Percentiles rank a stretch among this genome's conserved stretches.
Evolutionary conservation across 2,329 filamentous ascomycete genomes (phyloP).

Genomic region (Paecilomyces niveus): DNA sequence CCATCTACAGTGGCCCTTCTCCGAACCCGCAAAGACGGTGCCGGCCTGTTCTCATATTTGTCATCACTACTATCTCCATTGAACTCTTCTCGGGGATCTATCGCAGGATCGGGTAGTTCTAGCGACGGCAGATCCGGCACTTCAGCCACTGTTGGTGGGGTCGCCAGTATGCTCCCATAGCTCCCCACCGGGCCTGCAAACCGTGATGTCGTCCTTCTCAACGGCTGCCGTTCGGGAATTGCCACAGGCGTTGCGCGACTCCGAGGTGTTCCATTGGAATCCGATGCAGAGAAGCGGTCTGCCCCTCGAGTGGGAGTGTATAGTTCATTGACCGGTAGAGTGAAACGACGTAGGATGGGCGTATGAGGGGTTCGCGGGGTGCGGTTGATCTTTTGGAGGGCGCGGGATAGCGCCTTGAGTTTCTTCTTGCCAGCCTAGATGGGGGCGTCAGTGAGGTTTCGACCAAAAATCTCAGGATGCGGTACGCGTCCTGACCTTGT

Average conservation of each 20-base stretch:
- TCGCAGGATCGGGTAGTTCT: slow-evolving; percentile 55
- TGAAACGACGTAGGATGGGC: slow-evolving; percentile 34
- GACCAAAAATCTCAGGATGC: slow-evolving; percentile 2
- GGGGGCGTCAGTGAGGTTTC: slow-evolving; percentile 6
- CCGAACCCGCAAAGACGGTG: neutral
- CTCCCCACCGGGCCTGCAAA: slow-evolving; percentile 36
- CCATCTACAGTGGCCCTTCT: neutral
- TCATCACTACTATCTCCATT: slow-evolving; percentile 1
- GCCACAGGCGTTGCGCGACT: slow-evolving; percentile 27
- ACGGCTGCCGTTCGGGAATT: slow-evolving; percentile 30
- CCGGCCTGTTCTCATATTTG: neutral
- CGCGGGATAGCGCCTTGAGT: slow-evolving; percentile 72
- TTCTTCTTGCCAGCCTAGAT: slow-evolving; percentile 73
- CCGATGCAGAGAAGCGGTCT: slow-evolving; percentile 9
- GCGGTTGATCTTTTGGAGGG: slow-evolving; percentile 55
- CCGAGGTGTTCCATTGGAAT: slow-evolving; percentile 19
- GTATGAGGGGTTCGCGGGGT: slow-evolving; percentile 42
- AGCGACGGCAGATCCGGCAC: slow-evolving; percentile 43
- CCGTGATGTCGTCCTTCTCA: slow-evolving; percentile 25
- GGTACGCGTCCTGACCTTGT: slow-evolving; percentile 56
- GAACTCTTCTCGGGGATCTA: slow-evolving; percentile 36
- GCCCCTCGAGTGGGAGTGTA: slow-evolving; percentile 7
- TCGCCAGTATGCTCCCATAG: slow-evolving; percentile 59
- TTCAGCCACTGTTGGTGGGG: slow-evolving; percentile 35
- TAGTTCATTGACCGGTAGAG: slow-evolving; percentile 8